Evolutionary conservation across 768 basidiomycete genomes (phyloP), one percentile per base, ranked within the genome.

Genomic region (Xerocomellus chrysenteron): DNA sequence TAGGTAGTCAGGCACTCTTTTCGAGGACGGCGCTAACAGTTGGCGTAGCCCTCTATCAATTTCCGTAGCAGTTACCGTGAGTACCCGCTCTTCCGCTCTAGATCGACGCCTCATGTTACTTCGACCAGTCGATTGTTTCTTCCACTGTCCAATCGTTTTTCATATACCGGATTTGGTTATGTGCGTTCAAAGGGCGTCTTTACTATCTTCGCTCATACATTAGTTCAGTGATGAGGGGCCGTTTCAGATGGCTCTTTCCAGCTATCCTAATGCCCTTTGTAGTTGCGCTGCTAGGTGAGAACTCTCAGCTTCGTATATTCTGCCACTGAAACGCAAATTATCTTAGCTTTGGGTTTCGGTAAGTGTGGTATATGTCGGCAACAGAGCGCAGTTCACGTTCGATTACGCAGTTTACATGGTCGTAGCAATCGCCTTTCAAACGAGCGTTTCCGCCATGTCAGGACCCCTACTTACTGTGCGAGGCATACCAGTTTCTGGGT

Each of bases 151-250:
- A 67, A 42, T 61, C 62, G 21, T 67, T 62, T 53, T 68, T 68
- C 61, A 66, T 66, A 54, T 67, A 56, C 53, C 62, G 65, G 14
- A 62, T 69, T 40, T 68, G 62, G 67, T 55, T 11, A 16, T 33
- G 66, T 64, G 54, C 24, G 66, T 67, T 39, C 24, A 33, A 46
- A 35, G 3, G 2, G 9, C 11, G 10, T 16, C 36, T 6, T 49
- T 46, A 16, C 7, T 37, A 43, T 14, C 16, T 33, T 16, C 14
- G 35, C 42, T 53, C 26, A 60, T 17, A 21, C 7, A 7, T 50
- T 5, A 4, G 7, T 28, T 50, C 26, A 67, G 64, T 63, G 54
- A 55, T n/a, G 19, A 61, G 11, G 45, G 40, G 50, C 43, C 54
- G 62, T 19, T 58, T 61, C 19, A 56, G 50, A 36, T 66, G 67